A percentile compares a stretch with the other conserved stretches of the same genome.
Evolutionary conservation across 23 red algal genomes (phyloP).

Genomic region (Gracilaria gracilis): DNA sequence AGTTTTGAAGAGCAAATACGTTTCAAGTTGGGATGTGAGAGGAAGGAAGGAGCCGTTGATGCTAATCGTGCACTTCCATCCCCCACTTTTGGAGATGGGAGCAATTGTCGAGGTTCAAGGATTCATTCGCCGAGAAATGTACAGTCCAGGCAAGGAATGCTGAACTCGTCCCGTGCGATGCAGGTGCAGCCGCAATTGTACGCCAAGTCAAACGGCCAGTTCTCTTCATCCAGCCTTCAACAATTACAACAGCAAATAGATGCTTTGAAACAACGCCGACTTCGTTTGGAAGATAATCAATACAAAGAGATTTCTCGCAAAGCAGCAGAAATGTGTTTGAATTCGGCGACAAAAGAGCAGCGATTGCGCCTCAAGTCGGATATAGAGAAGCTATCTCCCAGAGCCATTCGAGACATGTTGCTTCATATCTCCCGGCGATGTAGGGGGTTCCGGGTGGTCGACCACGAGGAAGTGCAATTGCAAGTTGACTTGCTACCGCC

Average conservation of each 20-base stretch:
- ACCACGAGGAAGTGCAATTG: conserved; percentile 4
- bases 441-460: neutral
- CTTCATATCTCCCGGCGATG: neutral
- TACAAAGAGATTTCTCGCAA: neutral
- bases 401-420: conserved; percentile 2
- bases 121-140: conserved; percentile 9
- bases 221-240: neutral
- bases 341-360: neutral
- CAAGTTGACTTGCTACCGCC: conserved; percentile 5
- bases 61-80: neutral
- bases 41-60: neutral
- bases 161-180: neutral
- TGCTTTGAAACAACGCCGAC: neutral
- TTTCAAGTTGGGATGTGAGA: neutral
- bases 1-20: neutral
- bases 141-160: neutral
- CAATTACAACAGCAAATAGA: conserved; percentile 3
- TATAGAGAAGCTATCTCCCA: neutral
- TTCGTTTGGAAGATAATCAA: neutral
- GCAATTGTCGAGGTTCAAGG: neutral
- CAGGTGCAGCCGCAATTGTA: neutral
- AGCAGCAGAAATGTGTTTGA: neutral
- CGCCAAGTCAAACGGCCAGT: neutral
- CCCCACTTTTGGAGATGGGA: neutral
- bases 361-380: conserved; percentile 22